Evolutionary conservation across 768 basidiomycete genomes (phyloP).

Genomic region (Chalciporus piperatus): DNA sequence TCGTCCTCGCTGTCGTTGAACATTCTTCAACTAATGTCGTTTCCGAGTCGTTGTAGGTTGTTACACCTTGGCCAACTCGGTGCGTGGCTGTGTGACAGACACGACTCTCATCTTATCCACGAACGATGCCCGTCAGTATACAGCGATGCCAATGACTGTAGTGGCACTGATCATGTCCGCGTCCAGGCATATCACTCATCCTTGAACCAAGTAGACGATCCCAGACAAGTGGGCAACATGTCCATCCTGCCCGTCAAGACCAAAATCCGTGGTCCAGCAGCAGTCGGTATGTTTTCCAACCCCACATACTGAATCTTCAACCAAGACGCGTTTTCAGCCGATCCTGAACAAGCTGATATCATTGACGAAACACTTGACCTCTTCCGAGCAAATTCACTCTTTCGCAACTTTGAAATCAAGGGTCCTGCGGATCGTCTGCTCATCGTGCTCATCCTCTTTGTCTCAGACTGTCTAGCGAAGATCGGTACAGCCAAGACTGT

Average conservation of each 20-base stretch:
- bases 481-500: constrained; percentile 69
- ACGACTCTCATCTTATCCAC: constrained; percentile 27
- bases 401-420: constrained; percentile 99
- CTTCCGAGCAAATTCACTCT: constrained; percentile 98
- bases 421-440: constrained; percentile 93
- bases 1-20: constrained; percentile 26
- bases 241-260: constrained; percentile 89
- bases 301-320: constrained; percentile 8
- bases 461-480: constrained; percentile 95
- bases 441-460: constrained; percentile 96
- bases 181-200: constrained; percentile 92
- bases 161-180: not conserved
- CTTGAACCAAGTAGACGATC: constrained; percentile 82
- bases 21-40: constrained; percentile 13
- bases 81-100: constrained; percentile 21
- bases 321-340: constrained; percentile 48
- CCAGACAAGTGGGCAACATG: constrained; percentile 85
- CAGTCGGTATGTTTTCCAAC: constrained; percentile 51
- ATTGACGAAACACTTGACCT: constrained; percentile 95
- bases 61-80: no score
- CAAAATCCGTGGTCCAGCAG: constrained; percentile 89
- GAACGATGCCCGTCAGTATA: constrained; percentile 53
- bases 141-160: not conserved
- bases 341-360: constrained; percentile 78
- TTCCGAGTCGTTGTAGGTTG: not conserved